A percentile compares a stretch with the other conserved stretches of the same genome.
phyloP scores from a whole-genome alignment of 768 basidiomycete genomes.

The Strobilomyces confusus region DNA sequence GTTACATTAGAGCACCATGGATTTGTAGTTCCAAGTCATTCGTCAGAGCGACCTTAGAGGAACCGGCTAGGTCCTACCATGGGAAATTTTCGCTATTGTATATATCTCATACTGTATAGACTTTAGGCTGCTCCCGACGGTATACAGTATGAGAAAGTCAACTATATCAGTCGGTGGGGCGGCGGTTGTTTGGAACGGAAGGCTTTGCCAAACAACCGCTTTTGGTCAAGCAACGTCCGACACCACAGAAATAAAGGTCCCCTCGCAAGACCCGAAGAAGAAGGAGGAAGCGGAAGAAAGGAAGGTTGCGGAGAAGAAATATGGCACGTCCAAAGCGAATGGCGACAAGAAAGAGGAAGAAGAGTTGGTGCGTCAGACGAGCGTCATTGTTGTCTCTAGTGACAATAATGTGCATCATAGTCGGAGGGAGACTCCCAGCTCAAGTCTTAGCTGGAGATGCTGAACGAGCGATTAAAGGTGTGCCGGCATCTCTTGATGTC shows the following conservation, averaged over 20 bases:
- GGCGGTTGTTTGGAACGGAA: constrained; percentile 33
- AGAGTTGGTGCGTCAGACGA: constrained; percentile 62
- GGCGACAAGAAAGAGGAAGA: constrained; percentile 58
- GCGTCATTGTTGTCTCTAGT: constrained; percentile 7
- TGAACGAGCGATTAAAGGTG: constrained; percentile 90
- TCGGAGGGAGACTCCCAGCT: constrained; percentile 95
- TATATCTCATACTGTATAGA: too few species aligned
- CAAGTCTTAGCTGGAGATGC: constrained; percentile 93
- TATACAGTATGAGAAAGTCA: background rate
- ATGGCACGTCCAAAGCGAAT: constrained; percentile 52
- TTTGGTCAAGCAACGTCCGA: constrained; percentile 41
- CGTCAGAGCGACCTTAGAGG: too few species aligned
- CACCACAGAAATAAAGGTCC: constrained; percentile 58
- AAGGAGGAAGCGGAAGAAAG: constrained; percentile 48
- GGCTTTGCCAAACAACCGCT: constrained; percentile 30
- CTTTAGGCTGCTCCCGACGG: background rate
- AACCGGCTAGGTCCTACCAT: too few species aligned
- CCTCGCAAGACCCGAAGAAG: constrained; percentile 72
- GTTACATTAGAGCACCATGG: too few species aligned
- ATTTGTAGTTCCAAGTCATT: too few species aligned
- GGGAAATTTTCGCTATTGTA: too few species aligned
- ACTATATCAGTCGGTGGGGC: too few species aligned
- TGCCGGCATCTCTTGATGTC: constrained; percentile 14
- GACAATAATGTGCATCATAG: constrained; percentile 36
- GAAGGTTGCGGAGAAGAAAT: constrained; percentile 43